Evolutionary conservation across 2,329 filamentous ascomycete genomes (phyloP), one percentile per base, ranked within the genome.

Genomic region (Penicillium sp.): DNA sequence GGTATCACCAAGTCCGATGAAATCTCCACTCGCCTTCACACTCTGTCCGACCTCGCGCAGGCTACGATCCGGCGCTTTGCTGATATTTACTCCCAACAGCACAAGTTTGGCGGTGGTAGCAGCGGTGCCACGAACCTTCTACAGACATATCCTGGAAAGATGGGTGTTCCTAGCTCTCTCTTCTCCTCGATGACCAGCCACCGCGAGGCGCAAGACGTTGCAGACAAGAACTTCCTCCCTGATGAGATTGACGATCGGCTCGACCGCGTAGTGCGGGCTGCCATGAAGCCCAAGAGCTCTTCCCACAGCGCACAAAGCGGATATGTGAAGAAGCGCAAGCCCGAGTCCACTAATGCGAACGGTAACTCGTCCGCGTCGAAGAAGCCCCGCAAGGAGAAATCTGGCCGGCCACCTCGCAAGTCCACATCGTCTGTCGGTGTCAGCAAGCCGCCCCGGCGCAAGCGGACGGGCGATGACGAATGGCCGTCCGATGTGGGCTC

Each of bases 21-120:
- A 24, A 76, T 81, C 10, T 79, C 75, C n/a, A 75, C 74, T 30
- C 75, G 79, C 64, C 83, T 99, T 0, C 96, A 97, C 74, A 88
- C 93, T 6, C 80, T 99, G 40, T 93, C 92, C 56, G 95, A 99
- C 76, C 85, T 99, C 10, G 88, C 93, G 0, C 91, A 95, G 76
- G 86, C 89, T 3, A 85, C 94, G 13, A 90, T 97, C 62, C 87
- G 92, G 53, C 89, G 90, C 68, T 99, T 91, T 83, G 91, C 95
- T 75, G 93, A 97, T 65, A 86, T 89, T 68, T 91, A 91, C 73
- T 89, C 89, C 45, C 97, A 94, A 89, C 79, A 81, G 55, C 78
- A 80, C 58, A 80, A 79, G 62, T 78, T 81, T 47, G 78, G 78
- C 33, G 78, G 77, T 9, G 74, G 69, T 22, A 72, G 75, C 12